These are phyloP conservation scores for Pythium inflatum DNA, from an alignment of 352 stramenopile species.

Conservation along the genomic window DNA sequence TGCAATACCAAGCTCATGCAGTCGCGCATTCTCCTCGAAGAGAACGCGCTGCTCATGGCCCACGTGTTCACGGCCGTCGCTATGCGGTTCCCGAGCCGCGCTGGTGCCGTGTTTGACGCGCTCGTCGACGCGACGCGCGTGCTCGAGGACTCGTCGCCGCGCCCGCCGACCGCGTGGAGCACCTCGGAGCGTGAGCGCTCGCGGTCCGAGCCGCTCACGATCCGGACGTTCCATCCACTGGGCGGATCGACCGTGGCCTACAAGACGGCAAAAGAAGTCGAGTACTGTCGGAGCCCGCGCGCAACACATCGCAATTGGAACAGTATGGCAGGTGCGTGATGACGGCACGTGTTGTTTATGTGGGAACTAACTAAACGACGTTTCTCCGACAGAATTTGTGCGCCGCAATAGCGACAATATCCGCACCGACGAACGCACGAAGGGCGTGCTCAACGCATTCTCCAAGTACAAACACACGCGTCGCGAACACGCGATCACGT, in stretches of 20 bases:
- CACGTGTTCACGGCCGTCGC: conserved; percentile 72
- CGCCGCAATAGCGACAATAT: conserved; percentile 46
- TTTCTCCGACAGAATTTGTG: conserved; percentile 5
- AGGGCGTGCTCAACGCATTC: conserved; percentile 21
- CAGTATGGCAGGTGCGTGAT: conserved; percentile 42
- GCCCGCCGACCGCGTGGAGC: background rate
- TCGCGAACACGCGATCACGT: background rate
- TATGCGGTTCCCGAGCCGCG: conserved; percentile 66
- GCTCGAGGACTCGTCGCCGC: conserved; percentile 37
- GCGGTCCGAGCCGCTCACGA: conserved; percentile 26
- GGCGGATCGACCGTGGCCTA: conserved; percentile 13
- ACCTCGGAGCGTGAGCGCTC: conserved; percentile 17
- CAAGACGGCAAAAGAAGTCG: conserved; percentile 15
- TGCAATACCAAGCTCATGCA: conserved; percentile 69
- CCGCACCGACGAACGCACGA: conserved; percentile 23
- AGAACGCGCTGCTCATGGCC: conserved; percentile 72
- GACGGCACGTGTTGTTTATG: no score
- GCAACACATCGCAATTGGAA: conserved; percentile 64
- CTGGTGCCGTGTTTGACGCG: conserved; percentile 49
- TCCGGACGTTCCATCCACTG: conserved; percentile 10
- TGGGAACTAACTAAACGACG: background rate
- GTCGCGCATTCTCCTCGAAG: conserved; percentile 65
- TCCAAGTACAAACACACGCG: conserved; percentile 31
- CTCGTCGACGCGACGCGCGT: conserved; percentile 60
- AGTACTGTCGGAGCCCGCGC: conserved; percentile 57